Evolutionary conservation across 768 basidiomycete genomes (phyloP), one percentile per base, ranked within the genome.

Genomic region (Rossbeevera mucosa): DNA sequence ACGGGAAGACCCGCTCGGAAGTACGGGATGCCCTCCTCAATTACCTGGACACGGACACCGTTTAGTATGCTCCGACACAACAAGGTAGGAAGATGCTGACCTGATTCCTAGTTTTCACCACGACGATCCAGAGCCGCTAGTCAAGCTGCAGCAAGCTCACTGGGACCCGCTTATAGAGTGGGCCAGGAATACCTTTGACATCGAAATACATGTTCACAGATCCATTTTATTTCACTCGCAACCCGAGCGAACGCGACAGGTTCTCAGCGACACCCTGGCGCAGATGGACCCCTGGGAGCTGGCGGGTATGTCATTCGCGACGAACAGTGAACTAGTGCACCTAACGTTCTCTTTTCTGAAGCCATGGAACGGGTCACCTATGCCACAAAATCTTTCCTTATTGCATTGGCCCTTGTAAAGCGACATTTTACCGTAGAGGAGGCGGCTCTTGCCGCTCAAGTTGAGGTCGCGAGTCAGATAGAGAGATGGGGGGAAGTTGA

Each of bases 401-500:
- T 96, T 56, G 88, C 81, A 0, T 73, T 99, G 30, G 94, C 90
- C 8, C 76, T 99, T 28, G 83, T 93, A 28, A 83, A 82, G 60
- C 85, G 83, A 29, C 81, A 78, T 52, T 66, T 97, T 38, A 82
- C 81, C 4, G 90, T 83, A 1, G 91, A 99, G 61, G 75, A 92
- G 64, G 94, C 95, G 8, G 82, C 94, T 2, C 69, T 83, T 46
- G 91, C 91, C 0, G 80, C 92, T 7, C 86, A 88, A 48, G 94
- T 95, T 7, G 96, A 99, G 71, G 95, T 99, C 0, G 78, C 85
- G 56, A 94, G 92, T 66, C 95, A 98, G 72, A 97, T 97, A 54
- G 83, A 94, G 69, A 79, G 85, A 45, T 99, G 96, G 96, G 96
- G 96, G n/a, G 95, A 98, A 72, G 96, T 99, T 0, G 96, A 98